Evolutionary conservation across 768 basidiomycete genomes (phyloP), one percentile per base, ranked within the genome.

Genomic region (Leccinum uliginosum): DNA sequence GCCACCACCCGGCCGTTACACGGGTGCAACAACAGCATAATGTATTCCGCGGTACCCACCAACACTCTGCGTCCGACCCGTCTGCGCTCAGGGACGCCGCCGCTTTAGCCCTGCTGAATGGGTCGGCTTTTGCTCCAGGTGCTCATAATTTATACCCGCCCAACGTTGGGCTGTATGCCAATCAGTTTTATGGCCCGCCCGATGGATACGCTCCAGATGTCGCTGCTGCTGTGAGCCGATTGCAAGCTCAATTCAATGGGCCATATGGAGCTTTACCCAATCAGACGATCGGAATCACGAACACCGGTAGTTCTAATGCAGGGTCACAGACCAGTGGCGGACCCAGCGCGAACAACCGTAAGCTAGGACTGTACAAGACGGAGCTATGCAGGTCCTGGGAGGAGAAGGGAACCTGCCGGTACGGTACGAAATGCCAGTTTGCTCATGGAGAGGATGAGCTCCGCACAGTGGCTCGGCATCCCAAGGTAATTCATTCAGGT

Each of bases 371-470:
- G 48, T 95, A 95, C 78, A 95, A 95, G 78, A 94, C 93, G 0
- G 89, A 93, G 70, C 62, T 93, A 48, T 93, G 92, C 72, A 78
- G 89, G 60, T 94, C 92, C 69, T 93, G 92, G 91, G 91, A 93
- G 70, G 91, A 93, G 74, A 93, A 93, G 68, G 90, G 90, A 3
- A 73, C 83, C 15, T 93, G 91, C 69, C 80, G 93, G 32, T 95
- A 95, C 63, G 90, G 89, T 6, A 71, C 83, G 50, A 94, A 94
- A 73, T 95, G 93, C 67, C 93, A 95, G 70, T 95, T 95, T 68
- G 93, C 93, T 24, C 93, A 95, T 67, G 93, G 93, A 50, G 88
- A 92, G 67, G 89, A 92, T 0, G 93, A 95, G 71, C 78, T 94
- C 30, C 83, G 91, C 40, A 84, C 80, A 55, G 90, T 93, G n/a